Evolutionary conservation across 2,329 filamentous ascomycete genomes (phyloP), one percentile per base, ranked within the genome.

Genomic region (Elsinoe batatas): DNA sequence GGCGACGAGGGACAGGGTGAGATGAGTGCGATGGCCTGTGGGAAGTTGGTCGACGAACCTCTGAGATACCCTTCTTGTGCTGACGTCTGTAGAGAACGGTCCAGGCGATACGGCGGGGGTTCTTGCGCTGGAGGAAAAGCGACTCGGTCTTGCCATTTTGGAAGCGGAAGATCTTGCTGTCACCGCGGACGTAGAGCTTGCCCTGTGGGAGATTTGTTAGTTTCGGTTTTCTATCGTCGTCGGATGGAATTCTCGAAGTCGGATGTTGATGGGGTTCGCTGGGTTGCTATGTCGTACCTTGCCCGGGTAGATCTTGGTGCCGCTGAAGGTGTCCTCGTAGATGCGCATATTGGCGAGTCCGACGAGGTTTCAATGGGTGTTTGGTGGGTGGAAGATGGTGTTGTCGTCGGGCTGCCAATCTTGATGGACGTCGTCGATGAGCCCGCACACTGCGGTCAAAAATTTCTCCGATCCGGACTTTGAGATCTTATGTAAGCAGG

Each of bases 161-260:
- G 88, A 98, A 98, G 75, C 93, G 91, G 88, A 98, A 98, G 83
- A 97, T 85, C 84, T 97, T 98, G 90, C 88, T 95, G 84, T 98
- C 93, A 74, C 91, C 91, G 78, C 93, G 90, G 83, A 98, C 81
- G 82, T 91, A 98, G 81, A 98, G 87, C 83, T 97, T 97, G 82
- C 93, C 93, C 93, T 97, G 74, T 72, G 70, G 47, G 35, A 20
- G 30, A 53, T 46, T 40, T 53, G 56, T 60, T 55, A 58, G 58
- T 46, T 53, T 56, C 44, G 30, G 17, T 37, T 17, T 35, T 44
- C 37, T 44, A 33, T 50, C 38, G 30, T 56, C 46, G 37, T 56
- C 47, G 44, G 42, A 38, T 30, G 22, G 18, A 32, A n/a, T 44
- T 36, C 37, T 50, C 54, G 46, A 44, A 50, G 37, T 56, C 44